Evolutionary conservation across 345 rosid genomes (phyloP).

Genomic region (Balakata baccata): DNA sequence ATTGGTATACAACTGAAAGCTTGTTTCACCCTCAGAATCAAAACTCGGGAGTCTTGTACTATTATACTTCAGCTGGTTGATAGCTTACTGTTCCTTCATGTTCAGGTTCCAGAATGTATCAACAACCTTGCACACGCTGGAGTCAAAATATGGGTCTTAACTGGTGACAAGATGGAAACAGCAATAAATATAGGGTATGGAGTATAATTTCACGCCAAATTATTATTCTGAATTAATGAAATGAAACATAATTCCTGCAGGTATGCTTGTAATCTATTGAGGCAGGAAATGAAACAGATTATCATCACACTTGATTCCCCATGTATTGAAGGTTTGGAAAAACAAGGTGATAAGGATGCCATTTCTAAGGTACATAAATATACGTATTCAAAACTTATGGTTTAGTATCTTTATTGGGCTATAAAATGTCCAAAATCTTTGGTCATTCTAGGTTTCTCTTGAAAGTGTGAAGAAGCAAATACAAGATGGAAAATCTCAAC

Average conservation of each 20-base stretch:
- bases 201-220: conserved; percentile 5
- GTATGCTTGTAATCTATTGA: conserved; percentile 75
- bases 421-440: conserved; percentile 19
- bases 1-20: neutral
- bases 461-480: conserved; percentile 53
- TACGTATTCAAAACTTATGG: conserved; percentile 19
- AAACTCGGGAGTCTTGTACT: neutral
- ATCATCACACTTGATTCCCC: conserved; percentile 60
- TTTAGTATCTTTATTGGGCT: neutral
- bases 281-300: conserved; percentile 67
- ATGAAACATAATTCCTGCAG: conserved; percentile 50
- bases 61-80: conserved; percentile 10
- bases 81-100: conserved; percentile 9
- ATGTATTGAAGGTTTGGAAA: conserved; percentile 57
- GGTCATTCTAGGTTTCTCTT: conserved; percentile 50
- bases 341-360: conserved; percentile 54
- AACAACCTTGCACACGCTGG: conserved; percentile 73
- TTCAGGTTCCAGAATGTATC: conserved; percentile 75
- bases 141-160: conserved; percentile 81
- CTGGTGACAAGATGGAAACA: conserved; percentile 90
- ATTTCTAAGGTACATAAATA: conserved; percentile 57
- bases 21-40: neutral
- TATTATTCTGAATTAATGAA: too few relatives aligned
- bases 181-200: conserved; percentile 89
- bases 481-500: conserved; percentile 33